Base-by-base conservation (phyloP, 108 stramenopile species). In the Pseudonitzschia pungens region DNA sequence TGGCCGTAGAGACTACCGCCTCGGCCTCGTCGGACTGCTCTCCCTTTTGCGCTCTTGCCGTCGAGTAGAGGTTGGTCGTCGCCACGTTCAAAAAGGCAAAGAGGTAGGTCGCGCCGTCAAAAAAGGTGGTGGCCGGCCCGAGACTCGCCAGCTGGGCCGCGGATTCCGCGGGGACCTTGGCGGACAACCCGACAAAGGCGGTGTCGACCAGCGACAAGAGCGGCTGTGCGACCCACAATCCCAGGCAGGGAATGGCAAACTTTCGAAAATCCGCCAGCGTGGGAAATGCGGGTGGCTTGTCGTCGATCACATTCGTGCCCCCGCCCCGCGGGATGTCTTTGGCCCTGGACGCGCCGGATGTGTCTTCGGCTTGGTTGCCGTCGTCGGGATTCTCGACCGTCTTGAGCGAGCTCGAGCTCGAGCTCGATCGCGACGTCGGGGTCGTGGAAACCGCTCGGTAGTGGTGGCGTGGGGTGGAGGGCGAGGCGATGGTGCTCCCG, bases 11-110 rank as follows among this genome's bases (percentile, higher is more conserved):
- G 0, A 91, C 94, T 9, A 95, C 94, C 2, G 82, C 81, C 63
- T 91, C 92, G 27, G 83, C 76, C 72, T 85, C 43, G 60, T 78
- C 64, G 26, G 72, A 69, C 12, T 76, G 41, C 24, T 81, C 76
- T 29, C 82, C 78, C 15, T 40, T 50, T 51, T 80, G 72, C 3
- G 93, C 90, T 69, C 86, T 62, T 18, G 90, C 90, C 62, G 83
- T 79, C 4, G 94, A 87, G 70, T 89, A 95, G 43, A 95, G 62
- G 74, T 95, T 95, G 41, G 94, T 95, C 11, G 94, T 90, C 0
- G 94, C 94, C 41, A 95, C 91, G 76, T 95, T 95, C 55, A 95
- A 58, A 74, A 95, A 95, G 1, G 90, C 89, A 78, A 92, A 95
- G 21, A 92, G 69, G 66, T 90, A 95, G 65, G 87, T 87, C 14